Evolutionary conservation across 305 asterid species (phyloP).

Genomic region (Fraxinus velutina): DNA sequence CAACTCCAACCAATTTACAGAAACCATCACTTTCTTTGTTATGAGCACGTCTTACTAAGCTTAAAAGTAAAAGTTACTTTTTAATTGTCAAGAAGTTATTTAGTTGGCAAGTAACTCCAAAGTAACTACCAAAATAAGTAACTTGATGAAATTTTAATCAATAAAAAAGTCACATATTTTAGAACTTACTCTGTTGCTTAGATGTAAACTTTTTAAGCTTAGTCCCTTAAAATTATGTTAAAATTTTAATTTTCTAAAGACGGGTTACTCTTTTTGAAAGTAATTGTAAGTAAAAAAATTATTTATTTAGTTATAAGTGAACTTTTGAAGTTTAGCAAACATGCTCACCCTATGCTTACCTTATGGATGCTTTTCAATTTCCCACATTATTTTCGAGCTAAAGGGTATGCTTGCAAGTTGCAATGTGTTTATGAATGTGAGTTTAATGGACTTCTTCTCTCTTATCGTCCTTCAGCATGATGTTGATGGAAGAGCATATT

Average conservation of each 20-base stretch:
- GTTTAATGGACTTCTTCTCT: conserved; percentile 10
- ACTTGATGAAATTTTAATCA: neutral
- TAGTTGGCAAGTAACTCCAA: neutral
- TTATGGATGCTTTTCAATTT: neutral
- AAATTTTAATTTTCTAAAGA: neutral
- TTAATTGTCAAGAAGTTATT: neutral
- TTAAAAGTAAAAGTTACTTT: neutral
- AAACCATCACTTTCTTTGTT: neutral
- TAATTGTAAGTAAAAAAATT: neutral
- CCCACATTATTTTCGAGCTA: neutral
- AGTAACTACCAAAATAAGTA: neutral
- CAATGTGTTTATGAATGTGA: neutral
- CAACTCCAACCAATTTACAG: neutral
- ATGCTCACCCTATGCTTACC: neutral
- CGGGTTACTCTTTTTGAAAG: neutral
- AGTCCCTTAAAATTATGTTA: neutral
- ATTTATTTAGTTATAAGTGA: neutral
- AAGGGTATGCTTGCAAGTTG: neutral
- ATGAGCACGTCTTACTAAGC: neutral
- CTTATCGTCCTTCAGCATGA: conserved; percentile 47
- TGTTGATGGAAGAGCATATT: conserved; percentile 69
- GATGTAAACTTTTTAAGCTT: neutral
- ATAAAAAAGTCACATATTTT: neutral
- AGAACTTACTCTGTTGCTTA: neutral
- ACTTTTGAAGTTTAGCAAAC: neutral